Evolutionary conservation across 106 monocot genomes (phyloP).

Genomic region (Triglochin maritima): DNA sequence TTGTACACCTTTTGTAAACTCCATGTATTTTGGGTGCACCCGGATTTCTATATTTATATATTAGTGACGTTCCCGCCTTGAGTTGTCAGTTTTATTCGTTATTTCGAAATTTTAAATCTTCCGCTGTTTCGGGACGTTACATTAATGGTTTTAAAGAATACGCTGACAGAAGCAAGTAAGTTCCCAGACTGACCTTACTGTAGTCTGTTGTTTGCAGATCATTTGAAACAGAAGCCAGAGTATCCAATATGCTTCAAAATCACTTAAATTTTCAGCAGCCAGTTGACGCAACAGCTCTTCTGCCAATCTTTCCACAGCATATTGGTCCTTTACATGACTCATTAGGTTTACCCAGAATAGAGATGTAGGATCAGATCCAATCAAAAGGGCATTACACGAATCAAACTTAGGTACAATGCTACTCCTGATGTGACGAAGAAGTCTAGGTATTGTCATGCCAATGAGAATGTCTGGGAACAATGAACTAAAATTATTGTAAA

Average conservation of each 20-base stretch:
- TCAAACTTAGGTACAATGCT: constrained; percentile 27
- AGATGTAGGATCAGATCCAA: constrained; percentile 36
- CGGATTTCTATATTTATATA: no score
- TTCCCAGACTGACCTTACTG: constrained; percentile 36
- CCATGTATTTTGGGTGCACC: no score
- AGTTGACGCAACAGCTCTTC: constrained; percentile 65
- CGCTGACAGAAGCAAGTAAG: no score
- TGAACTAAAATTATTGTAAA: not conserved
- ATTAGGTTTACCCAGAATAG: constrained; percentile 65
- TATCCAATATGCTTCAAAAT: constrained; percentile 74
- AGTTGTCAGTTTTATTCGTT: no score
- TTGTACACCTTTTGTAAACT: no score
- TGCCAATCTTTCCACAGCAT: constrained; percentile 67
- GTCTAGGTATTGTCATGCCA: constrained; percentile 36
- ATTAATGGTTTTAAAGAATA: no score
- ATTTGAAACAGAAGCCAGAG: constrained; percentile 68
- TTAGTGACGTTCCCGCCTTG: no score
- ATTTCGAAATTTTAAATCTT: no score
- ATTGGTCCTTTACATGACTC: constrained; percentile 56
- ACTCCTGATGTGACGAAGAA: constrained; percentile 39
- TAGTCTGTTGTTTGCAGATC: constrained; percentile 23
- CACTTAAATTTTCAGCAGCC: constrained; percentile 33
- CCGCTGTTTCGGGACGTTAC: no score
- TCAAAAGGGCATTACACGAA: constrained; percentile 10
- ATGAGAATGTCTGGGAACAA: constrained; percentile 57